A percentile compares a stretch with the other conserved stretches of the same genome.
Evolutionary conservation across 768 basidiomycete genomes (phyloP).

Genomic region (Boletellus ananiceps): DNA sequence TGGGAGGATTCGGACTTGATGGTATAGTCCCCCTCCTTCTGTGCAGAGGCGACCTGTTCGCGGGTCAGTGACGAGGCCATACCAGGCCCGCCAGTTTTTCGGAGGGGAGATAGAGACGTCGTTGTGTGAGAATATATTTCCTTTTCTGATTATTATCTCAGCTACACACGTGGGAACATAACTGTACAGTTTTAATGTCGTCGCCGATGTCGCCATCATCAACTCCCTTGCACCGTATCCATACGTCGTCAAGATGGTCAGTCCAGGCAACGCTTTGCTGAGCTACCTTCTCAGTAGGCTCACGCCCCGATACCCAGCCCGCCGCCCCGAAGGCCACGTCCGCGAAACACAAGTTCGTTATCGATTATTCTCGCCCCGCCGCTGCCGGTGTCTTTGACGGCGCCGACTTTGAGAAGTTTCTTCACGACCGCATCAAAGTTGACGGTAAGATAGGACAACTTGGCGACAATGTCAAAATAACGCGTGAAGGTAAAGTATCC

Average conservation of each 20-base stretch:
- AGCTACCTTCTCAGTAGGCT: slow-evolving; percentile 92
- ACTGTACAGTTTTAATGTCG: slow-evolving; percentile 50
- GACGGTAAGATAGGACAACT: slow-evolving; percentile 90
- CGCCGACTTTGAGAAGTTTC: slow-evolving; percentile 77
- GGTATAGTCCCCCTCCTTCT: slow-evolving; percentile 68
- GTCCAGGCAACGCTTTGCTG: slow-evolving; percentile 81
- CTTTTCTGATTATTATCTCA: slow-evolving; percentile 14
- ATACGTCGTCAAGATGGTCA: slow-evolving; percentile 56
- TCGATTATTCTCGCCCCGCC: slow-evolving; percentile 85
- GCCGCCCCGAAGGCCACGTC: slow-evolving; percentile 47
- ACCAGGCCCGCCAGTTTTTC: neutral
- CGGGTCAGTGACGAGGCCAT: slow-evolving; percentile 43
- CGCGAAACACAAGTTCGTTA: slow-evolving; percentile 72
- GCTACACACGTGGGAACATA: slow-evolving; percentile 15
- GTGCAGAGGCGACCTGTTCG: slow-evolving; percentile 69
- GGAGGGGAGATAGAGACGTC: slow-evolving; percentile 14
- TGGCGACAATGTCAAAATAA: slow-evolving; percentile 83
- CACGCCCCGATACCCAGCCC: slow-evolving; percentile 52
- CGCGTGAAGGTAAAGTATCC: slow-evolving; percentile 63
- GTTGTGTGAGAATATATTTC: slow-evolving; percentile 8
- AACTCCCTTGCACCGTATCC: neutral
- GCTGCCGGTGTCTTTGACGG: slow-evolving; percentile 57
- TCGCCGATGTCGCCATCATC: slow-evolving; percentile 12
- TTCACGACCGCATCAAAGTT: slow-evolving; percentile 92
- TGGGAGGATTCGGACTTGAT: slow-evolving; percentile 75